Evolutionary conservation across 768 basidiomycete genomes (phyloP).

Genomic region (Phanerochaete carnosa): DNA sequence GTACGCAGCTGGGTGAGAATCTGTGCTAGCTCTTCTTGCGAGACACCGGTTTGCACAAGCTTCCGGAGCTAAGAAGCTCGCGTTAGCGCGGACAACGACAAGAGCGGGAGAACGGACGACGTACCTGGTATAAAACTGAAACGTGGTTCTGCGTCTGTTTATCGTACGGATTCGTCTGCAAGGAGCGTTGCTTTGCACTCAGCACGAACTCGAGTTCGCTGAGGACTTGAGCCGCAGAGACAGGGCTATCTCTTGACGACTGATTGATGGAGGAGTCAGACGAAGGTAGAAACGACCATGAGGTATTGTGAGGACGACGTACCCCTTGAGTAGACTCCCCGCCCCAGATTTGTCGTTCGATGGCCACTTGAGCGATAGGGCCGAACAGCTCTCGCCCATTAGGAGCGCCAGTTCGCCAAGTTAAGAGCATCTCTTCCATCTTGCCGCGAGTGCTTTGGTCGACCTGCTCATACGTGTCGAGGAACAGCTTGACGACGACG

Average conservation of each 20-base stretch:
- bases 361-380: conserved; percentile 68
- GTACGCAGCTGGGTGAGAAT: conserved; percentile 70
- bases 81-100: not conserved
- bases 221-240: conserved; percentile 77
- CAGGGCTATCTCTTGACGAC: conserved; percentile 33
- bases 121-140: conserved; percentile 75
- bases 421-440: conserved; percentile 97
- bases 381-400: conserved; percentile 84
- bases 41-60: conserved; percentile 76
- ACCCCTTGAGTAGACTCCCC: conserved; percentile 40
- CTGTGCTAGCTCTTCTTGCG: conserved; percentile 73
- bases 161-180: conserved; percentile 77
- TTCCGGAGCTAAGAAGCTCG: conserved; percentile 50
- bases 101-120: conserved; percentile 20
- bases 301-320: not conserved
- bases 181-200: conserved; percentile 71
- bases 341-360: conserved; percentile 85
- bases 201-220: conserved; percentile 81
- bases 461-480: conserved; percentile 84
- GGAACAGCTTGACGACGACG: conserved; percentile 79
- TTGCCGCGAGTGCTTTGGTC: conserved; percentile 83
- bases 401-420: conserved; percentile 89
- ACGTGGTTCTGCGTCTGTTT: conserved; percentile 65
- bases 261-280: conserved; percentile 7
- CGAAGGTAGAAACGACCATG: not conserved